Base-by-base conservation (phyloP, 257 asterid genomes). In the Fraxinus pennsylvanica region DNA sequence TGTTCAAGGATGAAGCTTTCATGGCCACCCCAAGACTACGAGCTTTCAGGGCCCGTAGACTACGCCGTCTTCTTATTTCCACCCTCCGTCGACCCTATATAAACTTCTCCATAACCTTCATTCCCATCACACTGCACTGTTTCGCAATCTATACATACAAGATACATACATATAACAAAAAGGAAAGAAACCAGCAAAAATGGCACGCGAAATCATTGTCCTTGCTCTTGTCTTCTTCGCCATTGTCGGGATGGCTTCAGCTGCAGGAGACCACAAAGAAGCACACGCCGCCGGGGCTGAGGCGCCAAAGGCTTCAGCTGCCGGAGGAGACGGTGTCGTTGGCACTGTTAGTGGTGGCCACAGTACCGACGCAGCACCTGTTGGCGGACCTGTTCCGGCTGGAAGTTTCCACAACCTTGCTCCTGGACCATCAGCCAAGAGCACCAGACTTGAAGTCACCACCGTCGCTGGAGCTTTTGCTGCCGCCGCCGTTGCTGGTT, bases 211-310 rank as follows among this genome's bases (percentile, higher is more conserved):
- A 21, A 22, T 70, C 4, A 15, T 84, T 30, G 71, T 74, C 73
- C 35, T 84, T 75, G 88, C 86, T 9, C 70, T 86, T 19, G 8
- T 80, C 67, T 78, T 86, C 72, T 75, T 86, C 32, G 79, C 85
- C 81, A 6, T 81, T 19, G 36, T 63, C 9, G 79, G 77, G 29
- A 68, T 84, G 38, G 81, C 65, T 4, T 78, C 81, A 9, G 63
- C 86, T 6, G 32, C n/a, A 5, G 52, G 33, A n/a, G 69, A 22
- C 21, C 17, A n/a, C 32, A 27, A 25, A 13, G 45, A 71, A 9
- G 57, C 67, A 59, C 25, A 21, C 1, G 30, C 65, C 3, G 74
- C 45, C 0, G 25, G 78, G 47, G 15, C 25, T 3, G 17, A 15
- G n/a, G 57, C 65, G 9, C 63, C 59, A 6, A 22, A 38, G 22